These are phyloP conservation scores for Kodamaea ohmeri DNA, from an alignment of 1,139 yeast genomes.

Conservation along the genomic window DNA sequence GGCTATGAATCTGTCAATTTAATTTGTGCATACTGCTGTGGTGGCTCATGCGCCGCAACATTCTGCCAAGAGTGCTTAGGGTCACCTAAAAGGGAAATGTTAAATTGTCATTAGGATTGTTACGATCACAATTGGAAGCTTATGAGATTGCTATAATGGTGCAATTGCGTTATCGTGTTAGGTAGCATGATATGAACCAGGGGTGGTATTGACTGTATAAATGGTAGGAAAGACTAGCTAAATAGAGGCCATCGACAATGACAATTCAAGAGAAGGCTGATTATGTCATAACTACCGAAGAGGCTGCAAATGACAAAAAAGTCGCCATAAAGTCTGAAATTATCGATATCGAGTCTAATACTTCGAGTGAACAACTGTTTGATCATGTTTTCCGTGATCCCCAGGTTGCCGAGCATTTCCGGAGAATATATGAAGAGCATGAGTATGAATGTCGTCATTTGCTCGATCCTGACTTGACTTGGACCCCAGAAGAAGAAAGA, in stretches of 20 bases:
- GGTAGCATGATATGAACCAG: not conserved
- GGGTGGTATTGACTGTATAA: not conserved
- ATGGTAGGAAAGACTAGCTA: not conserved
- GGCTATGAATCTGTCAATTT: too few relatives aligned
- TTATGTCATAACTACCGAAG: too few relatives aligned
- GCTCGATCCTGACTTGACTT: conserved; percentile 34
- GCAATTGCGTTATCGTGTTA: not conserved
- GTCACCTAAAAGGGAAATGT: not conserved
- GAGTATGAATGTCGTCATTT: conserved; percentile 33
- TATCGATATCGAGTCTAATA: not conserved
- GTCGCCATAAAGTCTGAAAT: not conserved
- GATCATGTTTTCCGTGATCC: conserved; percentile 31
- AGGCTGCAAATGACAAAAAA: not conserved
- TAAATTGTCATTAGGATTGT: not conserved
- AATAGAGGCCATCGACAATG: not conserved
- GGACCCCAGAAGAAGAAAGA: conserved; percentile 35
- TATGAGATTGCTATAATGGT: too few relatives aligned
- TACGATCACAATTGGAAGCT: not conserved
- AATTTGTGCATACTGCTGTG: not conserved
- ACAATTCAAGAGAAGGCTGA: too few relatives aligned
- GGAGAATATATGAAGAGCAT: conserved; percentile 26
- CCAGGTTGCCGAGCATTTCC: conserved; percentile 26
- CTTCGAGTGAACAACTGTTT: conserved; percentile 4
- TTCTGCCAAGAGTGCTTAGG: not conserved
- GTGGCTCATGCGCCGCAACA: not conserved